These are phyloP conservation scores for Emydomyces testavorans DNA, from an alignment of 2,329 filamentous ascomycete species.

Conservation along the genomic window DNA sequence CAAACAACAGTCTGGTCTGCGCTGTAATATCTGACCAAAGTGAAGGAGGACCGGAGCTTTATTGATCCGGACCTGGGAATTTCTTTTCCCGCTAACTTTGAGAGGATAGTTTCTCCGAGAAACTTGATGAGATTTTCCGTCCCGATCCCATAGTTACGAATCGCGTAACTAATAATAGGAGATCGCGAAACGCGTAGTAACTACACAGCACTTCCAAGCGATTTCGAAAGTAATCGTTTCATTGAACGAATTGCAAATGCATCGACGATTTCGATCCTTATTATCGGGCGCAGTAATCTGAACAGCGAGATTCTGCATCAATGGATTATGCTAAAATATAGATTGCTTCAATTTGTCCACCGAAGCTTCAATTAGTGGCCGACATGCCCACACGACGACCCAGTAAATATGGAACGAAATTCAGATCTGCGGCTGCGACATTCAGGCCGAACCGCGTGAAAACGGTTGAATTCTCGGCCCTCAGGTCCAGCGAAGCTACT, in stretches of 20 bases:
- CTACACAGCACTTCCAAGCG: no score
- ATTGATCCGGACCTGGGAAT: not conserved
- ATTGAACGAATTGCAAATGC: not conserved
- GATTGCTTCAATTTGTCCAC: not conserved
- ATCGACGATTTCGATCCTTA: not conserved
- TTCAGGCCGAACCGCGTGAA: slow-evolving; percentile 49
- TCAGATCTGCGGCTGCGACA: slow-evolving; percentile 33
- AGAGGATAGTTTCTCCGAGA: slow-evolving; percentile 6
- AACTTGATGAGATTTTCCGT: no score
- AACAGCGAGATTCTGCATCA: not conserved
- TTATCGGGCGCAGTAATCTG: not conserved
- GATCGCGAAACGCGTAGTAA: slow-evolving; percentile 11
- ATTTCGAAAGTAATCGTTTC: no score
- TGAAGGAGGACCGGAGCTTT: no score
- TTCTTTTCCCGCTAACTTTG: not conserved
- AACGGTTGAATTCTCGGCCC: slow-evolving; percentile 65
- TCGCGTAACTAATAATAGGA: not conserved
- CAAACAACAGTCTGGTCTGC: no score
- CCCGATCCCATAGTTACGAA: slow-evolving; percentile 9
- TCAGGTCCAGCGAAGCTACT: slow-evolving; percentile 68
- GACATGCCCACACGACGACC: slow-evolving; percentile 40
- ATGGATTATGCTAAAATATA: slow-evolving; percentile 3
- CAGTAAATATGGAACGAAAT: slow-evolving; percentile 56
- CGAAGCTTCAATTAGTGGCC: slow-evolving; percentile 1
- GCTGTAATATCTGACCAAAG: no score